These are phyloP conservation scores for Myriosclerotinia duriaeana DNA, from an alignment of 2,329 filamentous ascomycete genomes.

Conservation along the genomic window DNA sequence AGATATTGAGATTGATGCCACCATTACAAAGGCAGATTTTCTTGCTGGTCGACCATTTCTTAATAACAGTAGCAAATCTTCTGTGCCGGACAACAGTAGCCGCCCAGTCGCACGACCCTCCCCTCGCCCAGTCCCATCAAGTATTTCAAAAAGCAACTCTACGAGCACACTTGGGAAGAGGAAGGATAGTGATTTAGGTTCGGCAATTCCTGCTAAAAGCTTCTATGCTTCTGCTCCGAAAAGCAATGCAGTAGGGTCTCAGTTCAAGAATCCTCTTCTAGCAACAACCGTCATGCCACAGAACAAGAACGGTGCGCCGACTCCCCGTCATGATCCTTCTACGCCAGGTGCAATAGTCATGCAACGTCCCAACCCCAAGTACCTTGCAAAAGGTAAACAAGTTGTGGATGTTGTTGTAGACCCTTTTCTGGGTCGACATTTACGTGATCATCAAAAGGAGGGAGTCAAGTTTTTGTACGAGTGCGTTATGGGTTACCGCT, in stretches of 20 bases:
- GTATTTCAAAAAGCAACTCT: slow-evolving; percentile 22
- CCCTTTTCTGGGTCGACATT: slow-evolving; percentile 59
- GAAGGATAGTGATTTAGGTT: slow-evolving; percentile 33
- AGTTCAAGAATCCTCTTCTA: slow-evolving; percentile 63
- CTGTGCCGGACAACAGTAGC: slow-evolving; percentile 24
- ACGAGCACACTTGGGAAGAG: slow-evolving; percentile 33
- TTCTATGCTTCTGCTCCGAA: slow-evolving; percentile 43
- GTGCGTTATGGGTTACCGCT: slow-evolving; percentile 71
- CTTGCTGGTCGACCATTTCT: slow-evolving; percentile 50
- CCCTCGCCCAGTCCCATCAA: slow-evolving; percentile 6
- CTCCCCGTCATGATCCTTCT: slow-evolving; percentile 64
- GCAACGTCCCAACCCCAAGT: slow-evolving; percentile 52
- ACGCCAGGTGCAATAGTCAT: slow-evolving; percentile 63
- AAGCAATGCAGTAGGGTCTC: slow-evolving; percentile 44
- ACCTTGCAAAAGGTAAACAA: slow-evolving; percentile 59
- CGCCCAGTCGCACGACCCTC: slow-evolving; percentile 26
- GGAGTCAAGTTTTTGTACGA: slow-evolving; percentile 72
- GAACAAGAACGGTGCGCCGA: slow-evolving; percentile 48
- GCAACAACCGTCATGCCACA: slow-evolving; percentile 51
- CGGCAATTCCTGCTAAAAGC: slow-evolving; percentile 43
- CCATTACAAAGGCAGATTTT: slow-evolving; percentile 60
- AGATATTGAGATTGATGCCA: slow-evolving; percentile 65
- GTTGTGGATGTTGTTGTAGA: slow-evolving; percentile 73
- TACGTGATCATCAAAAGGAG: slow-evolving; percentile 67
- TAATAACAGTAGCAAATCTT: slow-evolving; percentile 30